Conservation (phyloP, 345 rosid species). For the Acer campestre region DNA sequence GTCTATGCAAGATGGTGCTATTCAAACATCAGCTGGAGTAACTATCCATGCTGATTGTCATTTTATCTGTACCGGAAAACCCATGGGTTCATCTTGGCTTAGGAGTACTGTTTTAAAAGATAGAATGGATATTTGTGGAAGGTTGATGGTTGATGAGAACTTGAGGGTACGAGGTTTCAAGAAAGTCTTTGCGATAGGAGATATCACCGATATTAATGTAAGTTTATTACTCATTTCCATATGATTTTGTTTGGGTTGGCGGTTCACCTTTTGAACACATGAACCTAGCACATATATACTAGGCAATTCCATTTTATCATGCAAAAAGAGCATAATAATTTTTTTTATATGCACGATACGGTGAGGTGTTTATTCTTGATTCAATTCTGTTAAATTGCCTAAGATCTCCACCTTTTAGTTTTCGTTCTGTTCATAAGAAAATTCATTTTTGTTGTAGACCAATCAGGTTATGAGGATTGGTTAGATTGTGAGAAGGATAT, state of each 20-base stretch:
- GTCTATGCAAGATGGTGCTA: constrained; percentile 45
- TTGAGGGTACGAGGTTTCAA: constrained; percentile 53
- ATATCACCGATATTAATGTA: constrained; percentile 69
- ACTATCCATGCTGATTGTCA: constrained; percentile 70
- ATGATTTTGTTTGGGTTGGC: background rate
- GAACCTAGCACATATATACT: background rate
- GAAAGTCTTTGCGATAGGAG: constrained; percentile 78
- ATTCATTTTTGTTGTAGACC: background rate
- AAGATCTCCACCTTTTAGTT: too few relatives aligned
- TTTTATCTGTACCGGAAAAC: constrained; percentile 68
- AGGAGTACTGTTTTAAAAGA: constrained; percentile 51
- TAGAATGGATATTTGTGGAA: constrained; percentile 58
- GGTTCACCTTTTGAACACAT: background rate
- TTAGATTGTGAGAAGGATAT: background rate
- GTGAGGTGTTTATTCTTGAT: background rate
- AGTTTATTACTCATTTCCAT: constrained; percentile 20
- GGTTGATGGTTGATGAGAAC: constrained; percentile 70
- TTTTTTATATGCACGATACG: background rate
- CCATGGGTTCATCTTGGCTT: constrained; percentile 74
- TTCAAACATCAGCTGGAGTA: constrained; percentile 57
- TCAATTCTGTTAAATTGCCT: background rate
- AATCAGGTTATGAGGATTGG: background rate
- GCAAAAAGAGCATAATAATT: background rate
- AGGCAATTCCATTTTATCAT: background rate
- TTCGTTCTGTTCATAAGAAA: background rate